phyloP scores from a whole-genome alignment of 2,329 filamentous ascomycete species.

The Aureobasidium sp. region DNA sequence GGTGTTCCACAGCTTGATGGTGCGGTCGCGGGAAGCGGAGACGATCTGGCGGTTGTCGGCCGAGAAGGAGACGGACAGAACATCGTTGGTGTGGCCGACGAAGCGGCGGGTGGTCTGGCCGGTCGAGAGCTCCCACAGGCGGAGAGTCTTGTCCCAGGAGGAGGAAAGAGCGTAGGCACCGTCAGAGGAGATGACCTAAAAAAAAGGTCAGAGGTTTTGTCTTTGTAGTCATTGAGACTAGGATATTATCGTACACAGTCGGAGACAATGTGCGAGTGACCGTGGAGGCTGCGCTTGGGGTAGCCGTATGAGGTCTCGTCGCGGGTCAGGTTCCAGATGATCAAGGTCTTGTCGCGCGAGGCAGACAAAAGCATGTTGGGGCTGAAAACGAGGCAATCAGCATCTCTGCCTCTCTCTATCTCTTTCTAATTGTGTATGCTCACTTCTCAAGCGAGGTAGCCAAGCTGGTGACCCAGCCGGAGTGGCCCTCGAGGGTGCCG shows the following conservation, averaged over 20 bases:
- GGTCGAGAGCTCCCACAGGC: conserved; percentile 97
- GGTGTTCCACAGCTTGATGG: conserved; percentile 99
- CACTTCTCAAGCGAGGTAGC: conserved; percentile 99
- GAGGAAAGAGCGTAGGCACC: conserved; percentile 98
- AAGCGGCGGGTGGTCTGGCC: conserved; percentile 97
- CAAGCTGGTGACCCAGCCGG: conserved; percentile 98
- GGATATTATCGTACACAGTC: conserved; percentile 75
- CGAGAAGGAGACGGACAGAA: conserved; percentile 99
- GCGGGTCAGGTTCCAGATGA: conserved; percentile 99
- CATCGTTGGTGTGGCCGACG: conserved; percentile 98
- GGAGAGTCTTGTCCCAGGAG: conserved; percentile 99
- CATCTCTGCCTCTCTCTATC: conserved; percentile 11
- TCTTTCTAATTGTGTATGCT: conserved; percentile 29
- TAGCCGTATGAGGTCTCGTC: conserved; percentile 97
- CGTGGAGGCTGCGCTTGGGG: conserved; percentile 97
- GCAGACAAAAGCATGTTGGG: conserved; percentile 99
- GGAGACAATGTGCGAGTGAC: conserved; percentile 99
- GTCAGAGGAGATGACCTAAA: conserved; percentile 95
- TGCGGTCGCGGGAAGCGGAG: conserved; percentile 94
- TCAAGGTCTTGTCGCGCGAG: conserved; percentile 96
- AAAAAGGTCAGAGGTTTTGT: not conserved
- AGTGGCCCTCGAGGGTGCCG: conserved; percentile 65
- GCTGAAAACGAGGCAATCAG: conserved; percentile 42
- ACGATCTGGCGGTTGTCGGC: conserved; percentile 99
- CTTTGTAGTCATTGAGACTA: no score